Conservation (phyloP, 805 yeast species). For the Yamadazyma laniorum region DNA sequence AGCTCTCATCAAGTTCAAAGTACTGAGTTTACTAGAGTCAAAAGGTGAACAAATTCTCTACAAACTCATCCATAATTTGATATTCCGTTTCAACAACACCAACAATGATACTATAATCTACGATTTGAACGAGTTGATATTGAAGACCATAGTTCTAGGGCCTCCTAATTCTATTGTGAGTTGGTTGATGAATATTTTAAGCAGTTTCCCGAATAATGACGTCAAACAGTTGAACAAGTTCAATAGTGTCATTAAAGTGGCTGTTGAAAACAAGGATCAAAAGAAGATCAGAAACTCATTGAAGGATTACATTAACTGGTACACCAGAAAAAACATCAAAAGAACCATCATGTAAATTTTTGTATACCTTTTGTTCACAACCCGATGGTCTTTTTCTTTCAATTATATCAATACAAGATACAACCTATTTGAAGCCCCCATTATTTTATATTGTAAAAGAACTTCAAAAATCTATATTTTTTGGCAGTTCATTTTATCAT, state of each 20-base stretch:
- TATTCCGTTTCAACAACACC: conserved; percentile 59
- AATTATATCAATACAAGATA: no score
- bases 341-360: conserved; percentile 3
- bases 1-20: conserved; percentile 46
- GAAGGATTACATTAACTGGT: conserved; percentile 81
- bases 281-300: conserved; percentile 70
- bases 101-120: conserved; percentile 51
- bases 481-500: no score
- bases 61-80: conserved; percentile 61
- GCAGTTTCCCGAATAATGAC: conserved; percentile 62
- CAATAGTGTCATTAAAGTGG: conserved; percentile 51
- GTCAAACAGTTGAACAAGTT: conserved; percentile 67
- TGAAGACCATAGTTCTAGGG: conserved; percentile 56
- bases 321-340: conserved; percentile 60
- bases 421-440: no score
- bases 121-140: conserved; percentile 73
- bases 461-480: no score
- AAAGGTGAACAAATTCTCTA: conserved; percentile 58
- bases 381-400: no score
- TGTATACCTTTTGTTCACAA: no score
- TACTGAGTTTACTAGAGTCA: conserved; percentile 46
- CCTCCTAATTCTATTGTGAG: conserved; percentile 42
- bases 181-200: conserved; percentile 64
- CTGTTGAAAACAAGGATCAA: conserved; percentile 66
- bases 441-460: no score